Evolutionary conservation across 805 yeast genomes (phyloP).

Genomic region (Kodamaea sagamina): DNA sequence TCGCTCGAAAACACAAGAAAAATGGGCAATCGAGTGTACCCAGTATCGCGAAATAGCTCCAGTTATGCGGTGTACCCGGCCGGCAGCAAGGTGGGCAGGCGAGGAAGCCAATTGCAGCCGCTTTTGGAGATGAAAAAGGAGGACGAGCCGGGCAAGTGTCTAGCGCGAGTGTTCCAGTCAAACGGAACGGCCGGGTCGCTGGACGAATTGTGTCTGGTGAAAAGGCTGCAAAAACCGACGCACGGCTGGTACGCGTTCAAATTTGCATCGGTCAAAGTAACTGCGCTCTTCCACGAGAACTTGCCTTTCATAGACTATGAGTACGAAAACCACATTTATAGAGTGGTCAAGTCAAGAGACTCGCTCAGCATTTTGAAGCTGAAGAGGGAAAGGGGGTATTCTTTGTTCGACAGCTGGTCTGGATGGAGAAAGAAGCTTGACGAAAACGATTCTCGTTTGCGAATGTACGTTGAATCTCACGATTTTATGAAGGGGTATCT

Average conservation of each 20-base stretch:
- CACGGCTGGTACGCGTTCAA: constrained; percentile 5
- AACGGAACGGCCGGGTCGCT: neutral
- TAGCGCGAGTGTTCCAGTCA: no score
- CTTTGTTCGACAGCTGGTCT: constrained; percentile 2
- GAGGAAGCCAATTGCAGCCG: no score
- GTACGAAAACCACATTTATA: neutral
- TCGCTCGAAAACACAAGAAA: no score
- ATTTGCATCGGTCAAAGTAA: neutral
- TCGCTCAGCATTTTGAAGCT: neutral
- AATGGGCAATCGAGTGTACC: no score
- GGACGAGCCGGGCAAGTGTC: no score
- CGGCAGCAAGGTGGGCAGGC: neutral
- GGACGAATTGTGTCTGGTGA: neutral
- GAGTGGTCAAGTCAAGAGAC: neutral
- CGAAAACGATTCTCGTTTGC: neutral
- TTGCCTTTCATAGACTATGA: neutral
- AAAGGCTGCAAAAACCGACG: neutral
- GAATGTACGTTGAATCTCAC: neutral
- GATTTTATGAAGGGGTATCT: neutral
- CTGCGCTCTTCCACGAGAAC: neutral
- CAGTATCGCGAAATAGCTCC: no score
- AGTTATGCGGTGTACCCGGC: neutral
- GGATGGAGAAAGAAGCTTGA: constrained; percentile 1
- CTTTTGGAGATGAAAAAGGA: no score
- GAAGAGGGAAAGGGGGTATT: neutral